A percentile compares a stretch with the other conserved stretches of the same genome.
Evolutionary conservation across 2,329 filamentous ascomycete species (phyloP).

Genomic region (Penicillium verrucosum): DNA sequence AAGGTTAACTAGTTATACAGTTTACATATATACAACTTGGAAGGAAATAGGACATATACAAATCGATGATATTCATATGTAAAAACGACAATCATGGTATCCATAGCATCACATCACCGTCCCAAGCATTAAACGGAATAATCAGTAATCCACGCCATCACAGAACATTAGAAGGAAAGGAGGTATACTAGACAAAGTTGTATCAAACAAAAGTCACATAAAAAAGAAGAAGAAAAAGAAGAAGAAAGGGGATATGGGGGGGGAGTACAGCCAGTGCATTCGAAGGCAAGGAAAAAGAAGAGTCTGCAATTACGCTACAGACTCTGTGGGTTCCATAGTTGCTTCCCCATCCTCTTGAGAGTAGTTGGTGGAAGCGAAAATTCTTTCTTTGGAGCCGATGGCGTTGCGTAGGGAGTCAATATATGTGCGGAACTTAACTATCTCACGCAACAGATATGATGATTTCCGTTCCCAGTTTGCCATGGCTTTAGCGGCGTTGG

Average conservation of each 20-base stretch:
- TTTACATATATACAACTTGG: not conserved
- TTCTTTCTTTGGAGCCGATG: conserved; percentile 64
- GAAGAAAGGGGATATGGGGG: not conserved
- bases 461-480: conserved; percentile 97
- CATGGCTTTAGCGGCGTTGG: conserved; percentile 81
- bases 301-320: not conserved
- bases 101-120: conserved; percentile 28
- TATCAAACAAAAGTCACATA: not conserved
- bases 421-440: conserved; percentile 94
- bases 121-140: conserved; percentile 21
- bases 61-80: not conserved
- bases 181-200: conserved; percentile 8
- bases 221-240: not conserved
- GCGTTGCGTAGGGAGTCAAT: conserved; percentile 79
- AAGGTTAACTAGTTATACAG: no score
- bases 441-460: conserved; percentile 84
- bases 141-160: conserved; percentile 4
- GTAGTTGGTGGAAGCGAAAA: conserved; percentile 51
- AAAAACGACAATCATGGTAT: conserved; percentile 23
- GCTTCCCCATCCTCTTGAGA: not conserved
- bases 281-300: not conserved
- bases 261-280: conserved; percentile 12
- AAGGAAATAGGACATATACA: not conserved
- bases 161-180: conserved; percentile 6
- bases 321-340: not conserved